phyloP scores from a whole-genome alignment of 2,329 filamentous ascomycete species.

The Pseudogymnoascus sp. region DNA sequence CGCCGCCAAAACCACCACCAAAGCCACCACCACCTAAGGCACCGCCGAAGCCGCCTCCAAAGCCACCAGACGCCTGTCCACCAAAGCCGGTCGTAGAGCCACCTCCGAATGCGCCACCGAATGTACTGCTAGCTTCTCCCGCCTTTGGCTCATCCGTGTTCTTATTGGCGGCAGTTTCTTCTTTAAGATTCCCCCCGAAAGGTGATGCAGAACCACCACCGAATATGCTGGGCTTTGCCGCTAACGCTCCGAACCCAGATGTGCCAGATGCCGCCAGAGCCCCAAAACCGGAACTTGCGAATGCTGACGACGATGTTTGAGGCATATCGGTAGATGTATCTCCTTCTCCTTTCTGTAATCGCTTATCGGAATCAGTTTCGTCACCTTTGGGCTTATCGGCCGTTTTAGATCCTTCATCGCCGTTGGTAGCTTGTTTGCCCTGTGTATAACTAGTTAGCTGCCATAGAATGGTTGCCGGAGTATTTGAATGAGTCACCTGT shows the following conservation, averaged over 20 bases:
- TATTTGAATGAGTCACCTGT: not conserved
- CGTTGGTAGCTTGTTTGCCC: not conserved
- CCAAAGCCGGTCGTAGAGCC: constrained; percentile 25
- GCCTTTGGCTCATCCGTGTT: constrained; percentile 21
- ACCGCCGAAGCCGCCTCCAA: constrained; percentile 40
- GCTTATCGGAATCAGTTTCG: not conserved
- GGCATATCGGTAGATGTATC: constrained; percentile 24
- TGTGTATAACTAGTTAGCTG: not conserved
- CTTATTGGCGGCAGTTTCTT: not conserved
- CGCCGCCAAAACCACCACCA: constrained; percentile 34
- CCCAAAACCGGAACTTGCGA: constrained; percentile 60
- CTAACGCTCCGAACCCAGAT: constrained; percentile 55
- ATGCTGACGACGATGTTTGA: constrained; percentile 51
- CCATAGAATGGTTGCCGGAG: not conserved
- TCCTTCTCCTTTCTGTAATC: constrained; percentile 17
- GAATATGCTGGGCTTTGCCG: constrained; percentile 43
- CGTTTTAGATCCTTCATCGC: not conserved
- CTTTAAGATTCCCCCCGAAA: not conserved
- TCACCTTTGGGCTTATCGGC: not conserved
- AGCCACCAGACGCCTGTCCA: constrained; percentile 33
- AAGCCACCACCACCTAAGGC: constrained; percentile 35
- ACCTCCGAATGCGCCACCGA: constrained; percentile 28
- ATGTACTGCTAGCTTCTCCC: constrained; percentile 17
- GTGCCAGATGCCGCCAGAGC: constrained; percentile 52
- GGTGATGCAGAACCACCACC: constrained; percentile 32